Evolutionary conservation across 345 rosid genomes (phyloP).

Genomic region (Bruguiera parviflora): DNA sequence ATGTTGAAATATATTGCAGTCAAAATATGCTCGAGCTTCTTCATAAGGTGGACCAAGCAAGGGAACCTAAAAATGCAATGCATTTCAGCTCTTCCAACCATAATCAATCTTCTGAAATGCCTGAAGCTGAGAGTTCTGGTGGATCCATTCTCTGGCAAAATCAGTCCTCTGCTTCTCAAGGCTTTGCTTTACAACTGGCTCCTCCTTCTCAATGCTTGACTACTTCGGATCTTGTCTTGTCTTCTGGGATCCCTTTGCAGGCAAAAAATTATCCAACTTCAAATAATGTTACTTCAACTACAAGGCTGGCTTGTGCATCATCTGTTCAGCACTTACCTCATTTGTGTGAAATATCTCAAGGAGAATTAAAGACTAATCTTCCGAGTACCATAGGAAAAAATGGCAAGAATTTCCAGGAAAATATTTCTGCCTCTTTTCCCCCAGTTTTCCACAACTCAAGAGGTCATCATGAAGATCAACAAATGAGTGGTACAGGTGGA

Average conservation of each 20-base stretch:
- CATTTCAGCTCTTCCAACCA: constrained; percentile 43
- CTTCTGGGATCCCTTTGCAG: constrained; percentile 42
- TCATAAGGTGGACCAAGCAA: constrained; percentile 74
- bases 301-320: constrained; percentile 45
- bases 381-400: constrained; percentile 39
- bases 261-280: constrained; percentile 27
- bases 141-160: constrained; percentile 49
- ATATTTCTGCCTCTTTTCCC: constrained; percentile 27
- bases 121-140: constrained; percentile 49
- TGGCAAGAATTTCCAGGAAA: constrained; percentile 24
- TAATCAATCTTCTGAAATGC: constrained; percentile 41
- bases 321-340: constrained; percentile 39
- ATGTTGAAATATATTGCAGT: constrained; percentile 34
- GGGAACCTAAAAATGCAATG: constrained; percentile 41
- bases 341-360: constrained; percentile 38
- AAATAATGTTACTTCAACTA: constrained; percentile 32
- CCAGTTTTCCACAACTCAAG: constrained; percentile 49
- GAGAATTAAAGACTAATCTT: constrained; percentile 31
- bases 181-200: constrained; percentile 73
- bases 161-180: constrained; percentile 61
- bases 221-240: constrained; percentile 28
- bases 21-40: constrained; percentile 90
- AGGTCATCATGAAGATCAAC: constrained; percentile 43
- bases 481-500: constrained; percentile 33
- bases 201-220: constrained; percentile 71